A percentile compares a stretch with the other conserved stretches of the same genome.
These are phyloP conservation scores for Yarrowia osloensis DNA, from an alignment of 805 yeast species.

Conservation along the genomic window DNA sequence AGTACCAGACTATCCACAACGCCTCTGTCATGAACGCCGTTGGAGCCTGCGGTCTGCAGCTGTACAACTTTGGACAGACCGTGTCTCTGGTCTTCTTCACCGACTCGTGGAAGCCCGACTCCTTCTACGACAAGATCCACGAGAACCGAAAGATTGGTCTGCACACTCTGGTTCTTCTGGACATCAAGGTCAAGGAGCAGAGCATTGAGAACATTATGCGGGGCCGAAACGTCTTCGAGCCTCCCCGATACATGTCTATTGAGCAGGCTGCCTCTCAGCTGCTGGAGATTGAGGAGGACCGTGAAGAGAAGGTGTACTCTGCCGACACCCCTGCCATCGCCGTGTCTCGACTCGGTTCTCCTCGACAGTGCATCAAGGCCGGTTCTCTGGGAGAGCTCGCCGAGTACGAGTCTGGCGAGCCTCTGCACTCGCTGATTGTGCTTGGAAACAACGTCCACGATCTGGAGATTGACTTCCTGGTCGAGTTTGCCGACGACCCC, in stretches of 20 bases:
- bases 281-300: constrained; percentile 79
- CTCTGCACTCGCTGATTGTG: constrained; percentile 87
- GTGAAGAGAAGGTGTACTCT: constrained; percentile 77
- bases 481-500: constrained; percentile 62
- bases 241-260: constrained; percentile 95
- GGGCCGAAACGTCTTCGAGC: constrained; percentile 89
- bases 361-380: constrained; percentile 77
- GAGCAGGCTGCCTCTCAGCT: constrained; percentile 86
- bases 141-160: constrained; percentile 90
- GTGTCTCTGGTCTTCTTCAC: constrained; percentile 96
- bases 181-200: constrained; percentile 96
- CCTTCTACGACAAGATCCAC: constrained; percentile 83
- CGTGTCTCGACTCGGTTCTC: constrained; percentile 87
- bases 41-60: constrained; percentile 95
- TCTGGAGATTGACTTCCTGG: constrained; percentile 80
- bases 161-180: constrained; percentile 84
- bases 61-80: constrained; percentile 94
- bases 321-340: constrained; percentile 92
- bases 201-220: constrained; percentile 91
- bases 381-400: constrained; percentile 78
- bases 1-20: constrained; percentile 83
- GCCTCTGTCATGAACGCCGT: constrained; percentile 98
- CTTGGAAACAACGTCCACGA: constrained; percentile 93
- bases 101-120: constrained; percentile 94
- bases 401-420: constrained; percentile 88